A percentile compares a stretch with the other conserved stretches of the same genome.
Conservation (phyloP, 1,139 yeast genomes). For the Geotrichum citri-aurantii region DNA sequence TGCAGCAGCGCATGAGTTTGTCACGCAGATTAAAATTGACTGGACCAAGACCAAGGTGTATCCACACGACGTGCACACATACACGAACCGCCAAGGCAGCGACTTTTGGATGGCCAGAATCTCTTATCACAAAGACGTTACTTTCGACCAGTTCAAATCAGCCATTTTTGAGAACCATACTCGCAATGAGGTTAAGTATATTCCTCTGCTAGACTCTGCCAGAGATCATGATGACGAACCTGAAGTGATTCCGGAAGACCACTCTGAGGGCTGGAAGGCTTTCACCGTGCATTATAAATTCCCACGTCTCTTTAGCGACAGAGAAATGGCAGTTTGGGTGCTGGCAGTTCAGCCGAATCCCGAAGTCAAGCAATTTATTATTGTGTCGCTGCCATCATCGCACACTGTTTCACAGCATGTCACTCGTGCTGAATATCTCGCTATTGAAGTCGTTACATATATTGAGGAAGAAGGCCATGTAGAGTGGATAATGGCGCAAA, state of each 20-base stretch:
- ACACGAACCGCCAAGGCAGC: slow-evolving; percentile 33
- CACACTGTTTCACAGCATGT: slow-evolving; percentile 26
- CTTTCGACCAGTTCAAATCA: slow-evolving; percentile 31
- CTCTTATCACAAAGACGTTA: slow-evolving; percentile 37
- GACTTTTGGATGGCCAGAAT: slow-evolving; percentile 47
- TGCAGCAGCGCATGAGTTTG: slow-evolving; percentile 25
- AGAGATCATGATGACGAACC: slow-evolving; percentile 36
- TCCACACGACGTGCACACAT: slow-evolving; percentile 36
- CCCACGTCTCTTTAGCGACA: slow-evolving; percentile 43
- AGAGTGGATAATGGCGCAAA: slow-evolving; percentile 60
- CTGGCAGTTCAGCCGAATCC: slow-evolving; percentile 37
- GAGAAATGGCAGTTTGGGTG: slow-evolving; percentile 59
- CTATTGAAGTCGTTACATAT: slow-evolving; percentile 50
- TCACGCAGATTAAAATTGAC: slow-evolving; percentile 19
- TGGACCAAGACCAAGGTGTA: slow-evolving; percentile 27
- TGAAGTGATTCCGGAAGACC: slow-evolving; percentile 21
- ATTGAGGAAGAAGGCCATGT: slow-evolving; percentile 40
- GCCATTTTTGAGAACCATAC: slow-evolving; percentile 36
- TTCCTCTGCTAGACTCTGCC: slow-evolving; percentile 36
- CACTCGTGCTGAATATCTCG: slow-evolving; percentile 43
- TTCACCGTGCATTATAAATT: slow-evolving; percentile 43
- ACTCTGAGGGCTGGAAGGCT: slow-evolving; percentile 11
- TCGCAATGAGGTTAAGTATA: slow-evolving; percentile 37
- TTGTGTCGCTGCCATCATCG: slow-evolving; percentile 47
- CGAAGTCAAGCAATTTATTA: slow-evolving; percentile 41